Percentiles rank a stretch among this genome's conserved stretches.
These are phyloP conservation scores for Saxophila tyrrhenica DNA, from an alignment of 495 filamentous ascomycete genomes.

Conservation along the genomic window DNA sequence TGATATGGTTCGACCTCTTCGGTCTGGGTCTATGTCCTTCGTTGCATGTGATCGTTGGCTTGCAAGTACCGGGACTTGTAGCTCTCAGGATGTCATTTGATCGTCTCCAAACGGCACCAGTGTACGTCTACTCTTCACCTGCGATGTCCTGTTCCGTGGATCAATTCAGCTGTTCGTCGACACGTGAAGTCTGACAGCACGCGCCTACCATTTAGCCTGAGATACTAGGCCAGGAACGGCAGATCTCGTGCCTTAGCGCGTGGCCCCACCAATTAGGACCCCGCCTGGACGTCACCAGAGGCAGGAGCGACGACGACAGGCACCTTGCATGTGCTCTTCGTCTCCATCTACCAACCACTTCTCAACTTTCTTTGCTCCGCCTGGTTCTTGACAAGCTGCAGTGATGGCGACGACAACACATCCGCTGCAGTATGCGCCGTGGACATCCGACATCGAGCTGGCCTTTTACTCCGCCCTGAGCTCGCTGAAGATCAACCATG, in stretches of 20 bases:
- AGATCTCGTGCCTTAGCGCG: background rate
- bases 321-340: background rate
- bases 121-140: too few species aligned
- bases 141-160: too few species aligned
- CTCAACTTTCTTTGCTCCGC: background rate
- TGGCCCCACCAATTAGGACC: too few species aligned
- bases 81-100: too few species aligned
- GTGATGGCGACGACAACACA: conserved; percentile 12
- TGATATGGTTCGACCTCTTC: background rate
- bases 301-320: background rate
- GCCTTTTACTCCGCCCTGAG: conserved; percentile 88
- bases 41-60: too few species aligned
- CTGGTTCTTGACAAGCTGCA: background rate
- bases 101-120: too few species aligned
- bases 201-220: background rate
- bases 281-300: background rate
- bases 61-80: too few species aligned
- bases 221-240: too few species aligned
- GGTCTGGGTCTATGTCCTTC: too few species aligned
- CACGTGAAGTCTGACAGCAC: background rate
- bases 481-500: conserved; percentile 85
- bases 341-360: background rate
- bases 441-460: conserved; percentile 86
- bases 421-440: conserved; percentile 60
- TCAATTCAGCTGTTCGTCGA: too few species aligned